Base-by-base conservation (phyloP, 2,329 filamentous ascomycete species). In the Claviceps sp. region DNA sequence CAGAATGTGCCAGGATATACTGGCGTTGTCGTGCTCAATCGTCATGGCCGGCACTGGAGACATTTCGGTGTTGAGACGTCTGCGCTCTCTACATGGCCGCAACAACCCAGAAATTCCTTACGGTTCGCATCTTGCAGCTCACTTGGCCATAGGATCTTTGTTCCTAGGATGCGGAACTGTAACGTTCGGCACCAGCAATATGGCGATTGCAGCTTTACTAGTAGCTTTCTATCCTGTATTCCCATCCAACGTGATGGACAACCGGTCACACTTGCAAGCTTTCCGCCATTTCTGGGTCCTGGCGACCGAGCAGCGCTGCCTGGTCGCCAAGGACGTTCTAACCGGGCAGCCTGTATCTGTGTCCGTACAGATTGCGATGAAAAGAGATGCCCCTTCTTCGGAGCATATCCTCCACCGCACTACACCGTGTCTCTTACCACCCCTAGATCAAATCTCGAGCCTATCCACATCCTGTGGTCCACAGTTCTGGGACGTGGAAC, bases 41-140 rank as follows among this genome's bases (percentile, higher is more conserved):
- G 88, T 97, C 49, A 97, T 97, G 91, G 89, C 94, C 5, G 93
- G 93, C 30, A 95, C 89, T 0, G 93, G 94, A 41, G 94, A 98
- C 62, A 72, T 98, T 20, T 71, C 79, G 2, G 83, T 95, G 1
- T 85, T 97, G 60, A 84, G 93, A 22, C 84, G 91, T 14, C 75
- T 98, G 36, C 85, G 93, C 16, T 82, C 87, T 16, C 78, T 98
- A 41, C 94, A 98, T 64, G 91, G 90, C 22, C 83, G 90, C 16
- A 82, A 90, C 50, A 87, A 95, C 53, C 72, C 78, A 1, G 87
- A 93, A 40, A 91, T 85, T 0, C 85, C 90, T 0, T 98, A 96
- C 62, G 93, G 93, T 46, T 95, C 89, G 51, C 91, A 98, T 63
- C 79, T 98, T 59, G 93, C 93, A 5, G 82, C 87, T 7, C 93